Percentiles rank a stretch among this genome's conserved stretches.
phyloP scores from a whole-genome alignment of 2,329 filamentous ascomycete species.

The Trichoderma sp. region DNA sequence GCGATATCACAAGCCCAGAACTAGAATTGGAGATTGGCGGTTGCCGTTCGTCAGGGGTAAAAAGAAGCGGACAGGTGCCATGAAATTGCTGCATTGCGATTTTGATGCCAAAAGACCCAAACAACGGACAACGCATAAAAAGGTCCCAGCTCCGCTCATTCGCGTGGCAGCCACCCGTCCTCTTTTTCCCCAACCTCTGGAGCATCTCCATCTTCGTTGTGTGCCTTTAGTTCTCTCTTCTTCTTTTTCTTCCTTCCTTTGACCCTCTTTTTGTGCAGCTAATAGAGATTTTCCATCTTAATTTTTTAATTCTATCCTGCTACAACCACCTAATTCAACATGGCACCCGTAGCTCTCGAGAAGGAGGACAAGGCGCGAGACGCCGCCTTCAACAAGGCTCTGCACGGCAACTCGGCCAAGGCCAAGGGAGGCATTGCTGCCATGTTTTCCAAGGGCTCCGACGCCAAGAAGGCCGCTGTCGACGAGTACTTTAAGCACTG shows the following conservation, averaged over 20 bases:
- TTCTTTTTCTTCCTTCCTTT: neutral
- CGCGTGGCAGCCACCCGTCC: neutral
- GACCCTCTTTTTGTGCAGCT: neutral
- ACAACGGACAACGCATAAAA: slow-evolving; percentile 14
- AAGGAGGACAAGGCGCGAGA: slow-evolving; percentile 77
- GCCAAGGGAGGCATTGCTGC: slow-evolving; percentile 72
- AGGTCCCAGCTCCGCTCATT: slow-evolving; percentile 14
- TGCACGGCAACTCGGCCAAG: slow-evolving; percentile 73
- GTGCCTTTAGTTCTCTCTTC: neutral
- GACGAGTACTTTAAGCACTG: slow-evolving; percentile 97
- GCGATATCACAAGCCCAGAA: slow-evolving; percentile 19
- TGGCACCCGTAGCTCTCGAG: slow-evolving; percentile 18
- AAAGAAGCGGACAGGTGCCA: neutral
- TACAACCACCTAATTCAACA: slow-evolving; percentile 15
- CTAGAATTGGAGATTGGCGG: slow-evolving; percentile 18
- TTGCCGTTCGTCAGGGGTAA: slow-evolving; percentile 19
- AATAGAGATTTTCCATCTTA: neutral
- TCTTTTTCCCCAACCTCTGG: neutral
- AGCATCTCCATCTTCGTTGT: slow-evolving; percentile 1
- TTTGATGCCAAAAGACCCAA: neutral
- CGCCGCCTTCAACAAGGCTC: slow-evolving; percentile 84
- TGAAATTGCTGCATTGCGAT: slow-evolving; percentile 7
- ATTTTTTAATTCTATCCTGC: neutral
- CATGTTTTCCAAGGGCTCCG: slow-evolving; percentile 77
- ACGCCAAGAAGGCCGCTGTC: slow-evolving; percentile 74